Conservation (phyloP, 2,329 filamentous ascomycete species). For the Beauveria sp. region DNA sequence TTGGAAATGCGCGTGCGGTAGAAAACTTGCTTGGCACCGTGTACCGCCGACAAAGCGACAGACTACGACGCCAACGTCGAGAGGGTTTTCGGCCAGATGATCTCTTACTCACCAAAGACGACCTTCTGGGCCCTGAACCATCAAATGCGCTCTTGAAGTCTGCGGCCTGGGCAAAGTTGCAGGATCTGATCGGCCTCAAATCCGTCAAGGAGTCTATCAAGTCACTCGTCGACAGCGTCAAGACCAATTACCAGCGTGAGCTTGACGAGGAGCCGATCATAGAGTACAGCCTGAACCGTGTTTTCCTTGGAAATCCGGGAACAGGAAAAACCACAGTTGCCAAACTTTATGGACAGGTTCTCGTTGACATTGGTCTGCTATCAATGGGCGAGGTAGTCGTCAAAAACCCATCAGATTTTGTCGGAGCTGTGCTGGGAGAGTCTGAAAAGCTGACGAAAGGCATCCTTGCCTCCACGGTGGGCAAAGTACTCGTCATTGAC, state of each 20-base stretch:
- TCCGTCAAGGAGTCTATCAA: conserved; percentile 56
- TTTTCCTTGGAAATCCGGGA: conserved; percentile 65
- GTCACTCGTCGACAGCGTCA: conserved; percentile 51
- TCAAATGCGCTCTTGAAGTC: conserved; percentile 41
- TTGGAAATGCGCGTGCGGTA: conserved; percentile 64
- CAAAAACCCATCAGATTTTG: conserved; percentile 68
- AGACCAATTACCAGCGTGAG: conserved; percentile 59
- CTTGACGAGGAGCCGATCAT: conserved; percentile 51
- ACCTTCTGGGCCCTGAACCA: conserved; percentile 65
- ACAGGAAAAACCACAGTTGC: conserved; percentile 73
- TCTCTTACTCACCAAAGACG: conserved; percentile 53
- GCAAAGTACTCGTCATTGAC: conserved; percentile 74
- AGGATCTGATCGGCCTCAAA: conserved; percentile 49
- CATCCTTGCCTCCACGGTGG: conserved; percentile 56
- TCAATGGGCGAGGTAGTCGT: conserved; percentile 63
- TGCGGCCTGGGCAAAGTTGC: conserved; percentile 49
- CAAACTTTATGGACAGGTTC: conserved; percentile 61
- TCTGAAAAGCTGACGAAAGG: conserved; percentile 67
- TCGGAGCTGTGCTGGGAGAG: conserved; percentile 53
- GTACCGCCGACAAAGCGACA: conserved; percentile 47
- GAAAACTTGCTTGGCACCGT: conserved; percentile 54
- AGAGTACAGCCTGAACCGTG: conserved; percentile 55
- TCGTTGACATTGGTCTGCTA: conserved; percentile 59
- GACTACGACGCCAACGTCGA: conserved; percentile 42
- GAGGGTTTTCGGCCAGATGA: conserved; percentile 41